Evolutionary conservation across 2,329 filamentous ascomycete species (phyloP), one percentile per base, ranked within the genome.

Genomic region (Pestalotiopsis fici): DNA sequence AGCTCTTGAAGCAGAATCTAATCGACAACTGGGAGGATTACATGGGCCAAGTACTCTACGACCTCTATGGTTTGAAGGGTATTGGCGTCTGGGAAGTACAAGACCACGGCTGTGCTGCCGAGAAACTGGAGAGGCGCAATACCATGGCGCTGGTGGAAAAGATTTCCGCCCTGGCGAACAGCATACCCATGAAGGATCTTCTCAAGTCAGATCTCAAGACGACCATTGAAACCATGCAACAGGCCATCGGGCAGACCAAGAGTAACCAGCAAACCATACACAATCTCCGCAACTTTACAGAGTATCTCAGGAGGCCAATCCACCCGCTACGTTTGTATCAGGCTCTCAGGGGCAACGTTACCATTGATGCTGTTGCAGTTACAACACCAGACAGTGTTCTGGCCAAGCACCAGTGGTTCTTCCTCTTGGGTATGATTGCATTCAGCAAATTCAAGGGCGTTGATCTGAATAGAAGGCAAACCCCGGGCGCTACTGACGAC

Each of bases 151-250:
- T 98, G 60, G 89, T 97, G 12, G 93, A 97, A 69, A 93, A 95
- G 74, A 88, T 98, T 47, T 91, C 97, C 75, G 84, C 88, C 43
- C 89, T 98, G 67, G 93, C 93, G 2, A 91, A 91, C 62, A 90
- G 92, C 69, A 91, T 98, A 84, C 91, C 93, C 25, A 92, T 97
- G 82, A 97, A 95, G 74, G 96, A 98, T 71, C 82, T 98, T 21
- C 88, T 94, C 18, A 98, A 97, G 78, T 96, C 94, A 18, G 94
- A 98, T 66, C 84, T 99, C 65, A 97, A 95, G 77, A 89, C 86
- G 18, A 94, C 94, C 0, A 96, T 99, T 67, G 96, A 99, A 68
- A 94, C 95, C 72, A 93, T 99, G 80, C 95, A 98, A 77, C 90
- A 93, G 71, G 91, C 93, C 4, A 91, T 98, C 65, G 94, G 93